Conservation (phyloP, 1,139 yeast genomes). For the Yamadazyma sp. region DNA sequence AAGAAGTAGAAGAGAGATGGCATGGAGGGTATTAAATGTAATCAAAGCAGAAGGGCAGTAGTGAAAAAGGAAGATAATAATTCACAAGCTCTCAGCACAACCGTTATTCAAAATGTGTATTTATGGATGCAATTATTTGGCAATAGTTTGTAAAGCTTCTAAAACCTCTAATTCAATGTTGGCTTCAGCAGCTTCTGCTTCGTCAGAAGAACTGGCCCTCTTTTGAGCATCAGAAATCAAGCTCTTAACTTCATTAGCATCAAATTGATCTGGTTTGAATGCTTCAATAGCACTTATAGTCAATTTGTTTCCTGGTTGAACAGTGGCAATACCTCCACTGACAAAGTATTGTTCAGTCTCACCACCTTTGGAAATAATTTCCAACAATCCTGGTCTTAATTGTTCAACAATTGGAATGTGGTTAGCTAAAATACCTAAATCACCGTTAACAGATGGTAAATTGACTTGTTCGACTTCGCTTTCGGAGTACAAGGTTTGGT, state of each 20-base stretch:
- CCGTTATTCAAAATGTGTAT: neutral
- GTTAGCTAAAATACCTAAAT: constrained; percentile 94
- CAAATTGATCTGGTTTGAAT: constrained; percentile 86
- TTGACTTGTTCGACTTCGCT: constrained; percentile 80
- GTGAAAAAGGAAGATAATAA: no score
- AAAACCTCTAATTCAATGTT: constrained; percentile 93
- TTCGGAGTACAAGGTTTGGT: constrained; percentile 59
- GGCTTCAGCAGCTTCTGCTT: constrained; percentile 90
- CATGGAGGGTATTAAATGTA: no score
- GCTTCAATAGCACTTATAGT: constrained; percentile 96
- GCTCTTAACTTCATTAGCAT: constrained; percentile 73
- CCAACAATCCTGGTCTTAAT: constrained; percentile 94
- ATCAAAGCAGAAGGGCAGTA: no score
- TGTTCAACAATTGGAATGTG: constrained; percentile 98
- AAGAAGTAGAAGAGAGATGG: no score
- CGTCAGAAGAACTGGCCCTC: constrained; percentile 83
- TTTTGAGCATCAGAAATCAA: constrained; percentile 94
- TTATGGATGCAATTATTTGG: constrained; percentile 52
- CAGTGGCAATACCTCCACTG: constrained; percentile 96
- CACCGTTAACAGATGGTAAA: constrained; percentile 95
- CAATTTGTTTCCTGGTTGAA: constrained; percentile 90
- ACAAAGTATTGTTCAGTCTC: constrained; percentile 80
- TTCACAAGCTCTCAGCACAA: no score
- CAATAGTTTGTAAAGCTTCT: constrained; percentile 88
- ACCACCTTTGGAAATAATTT: constrained; percentile 79